These are phyloP conservation scores for Raphanus sativus DNA, from an alignment of 345 rosid genomes.

Conservation along the genomic window DNA sequence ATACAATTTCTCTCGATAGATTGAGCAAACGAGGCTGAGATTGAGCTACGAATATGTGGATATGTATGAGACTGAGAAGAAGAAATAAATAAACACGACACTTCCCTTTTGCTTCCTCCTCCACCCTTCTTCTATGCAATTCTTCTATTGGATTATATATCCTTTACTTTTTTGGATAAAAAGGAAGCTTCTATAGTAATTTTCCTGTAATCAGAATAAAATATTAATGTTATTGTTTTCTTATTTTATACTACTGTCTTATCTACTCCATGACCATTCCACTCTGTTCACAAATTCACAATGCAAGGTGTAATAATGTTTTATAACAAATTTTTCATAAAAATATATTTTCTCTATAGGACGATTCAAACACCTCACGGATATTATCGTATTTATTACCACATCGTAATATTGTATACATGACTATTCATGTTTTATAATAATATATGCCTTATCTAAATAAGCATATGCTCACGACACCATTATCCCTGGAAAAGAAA, in stretches of 20 bases:
- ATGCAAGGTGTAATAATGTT: background rate
- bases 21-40: background rate
- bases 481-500: background rate
- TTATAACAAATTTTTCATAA: background rate
- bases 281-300: background rate
- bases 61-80: background rate
- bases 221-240: background rate
- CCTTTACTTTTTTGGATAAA: background rate
- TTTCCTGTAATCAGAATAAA: background rate
- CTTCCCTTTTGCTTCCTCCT: conserved; percentile 13
- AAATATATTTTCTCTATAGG: background rate
- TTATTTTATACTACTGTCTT: background rate
- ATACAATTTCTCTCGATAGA: conserved; percentile 1
- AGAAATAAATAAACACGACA: conserved; percentile 19
- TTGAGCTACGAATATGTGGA: background rate
- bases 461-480: background rate
- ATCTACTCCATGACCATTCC: background rate
- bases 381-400: background rate
- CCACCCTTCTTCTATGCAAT: background rate
- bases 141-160: background rate
- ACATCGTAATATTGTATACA: background rate
- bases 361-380: background rate
- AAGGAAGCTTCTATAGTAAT: background rate
- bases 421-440: background rate
- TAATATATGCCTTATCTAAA: background rate